Conservation (phyloP, 805 yeast genomes). For the Vanderwaltozyma yarrowii region DNA sequence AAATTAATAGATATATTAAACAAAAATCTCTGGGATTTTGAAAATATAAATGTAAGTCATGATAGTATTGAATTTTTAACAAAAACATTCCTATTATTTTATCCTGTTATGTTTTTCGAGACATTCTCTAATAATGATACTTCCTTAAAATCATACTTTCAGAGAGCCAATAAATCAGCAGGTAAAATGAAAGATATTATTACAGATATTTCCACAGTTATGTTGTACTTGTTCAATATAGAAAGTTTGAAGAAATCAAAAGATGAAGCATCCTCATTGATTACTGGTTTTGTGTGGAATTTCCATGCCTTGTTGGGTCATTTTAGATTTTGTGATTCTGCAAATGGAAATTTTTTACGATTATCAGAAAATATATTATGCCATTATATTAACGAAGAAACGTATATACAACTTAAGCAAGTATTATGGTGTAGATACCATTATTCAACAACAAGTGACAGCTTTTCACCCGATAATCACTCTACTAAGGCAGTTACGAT, state of each 20-base stretch:
- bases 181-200: conserved; percentile 38
- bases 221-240: conserved; percentile 8
- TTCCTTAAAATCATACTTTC: conserved; percentile 33
- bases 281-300: conserved; percentile 35
- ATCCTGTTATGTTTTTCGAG: conserved; percentile 43
- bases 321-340: conserved; percentile 56
- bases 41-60: background rate
- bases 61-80: conserved; percentile 15
- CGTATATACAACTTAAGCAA: conserved; percentile 67
- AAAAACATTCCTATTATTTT: conserved; percentile 33
- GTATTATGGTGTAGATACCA: conserved; percentile 72
- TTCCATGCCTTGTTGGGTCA: conserved; percentile 69
- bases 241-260: background rate
- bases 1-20: conserved; percentile 27
- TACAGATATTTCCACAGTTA: conserved; percentile 22
- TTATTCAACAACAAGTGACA: conserved; percentile 47
- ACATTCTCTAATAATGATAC: conserved; percentile 35
- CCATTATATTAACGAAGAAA: conserved; percentile 31
- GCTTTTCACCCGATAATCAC: conserved; percentile 60
- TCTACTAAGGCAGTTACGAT: conserved; percentile 35
- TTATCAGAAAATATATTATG: conserved; percentile 47
- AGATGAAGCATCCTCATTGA: conserved; percentile 2
- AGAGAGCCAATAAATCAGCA: conserved; percentile 35
- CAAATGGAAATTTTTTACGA: conserved; percentile 51
- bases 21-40: conserved; percentile 28